These are phyloP conservation scores for Periconia macrospinosa DNA, from an alignment of 2,329 filamentous ascomycete genomes.

Conservation along the genomic window DNA sequence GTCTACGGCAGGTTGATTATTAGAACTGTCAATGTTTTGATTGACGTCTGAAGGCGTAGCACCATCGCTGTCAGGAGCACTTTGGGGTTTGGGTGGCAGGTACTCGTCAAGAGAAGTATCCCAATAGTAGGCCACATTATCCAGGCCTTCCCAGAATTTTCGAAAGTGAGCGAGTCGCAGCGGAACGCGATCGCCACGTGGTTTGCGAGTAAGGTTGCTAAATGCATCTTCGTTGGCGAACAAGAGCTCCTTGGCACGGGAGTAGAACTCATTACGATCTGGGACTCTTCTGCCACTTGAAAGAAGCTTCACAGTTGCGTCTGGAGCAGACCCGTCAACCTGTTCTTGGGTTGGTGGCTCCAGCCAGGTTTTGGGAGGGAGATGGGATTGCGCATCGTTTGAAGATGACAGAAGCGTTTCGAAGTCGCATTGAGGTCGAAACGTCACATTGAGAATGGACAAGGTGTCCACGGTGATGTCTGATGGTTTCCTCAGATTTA, in stretches of 20 bases:
- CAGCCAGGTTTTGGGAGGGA: conserved; percentile 44
- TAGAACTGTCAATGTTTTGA: conserved; percentile 1
- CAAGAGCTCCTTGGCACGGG: conserved; percentile 54
- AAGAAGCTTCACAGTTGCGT: conserved; percentile 35
- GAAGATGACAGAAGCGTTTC: conserved; percentile 43
- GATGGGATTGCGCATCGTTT: conserved; percentile 38
- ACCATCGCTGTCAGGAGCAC: conserved; percentile 5
- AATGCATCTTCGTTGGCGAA: conserved; percentile 61
- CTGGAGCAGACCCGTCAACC: conserved; percentile 21
- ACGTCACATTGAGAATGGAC: conserved; percentile 47
- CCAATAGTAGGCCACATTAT: conserved; percentile 65
- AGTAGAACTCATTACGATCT: conserved; percentile 52
- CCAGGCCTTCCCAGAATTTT: conserved; percentile 63
- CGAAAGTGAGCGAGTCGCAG: conserved; percentile 59
- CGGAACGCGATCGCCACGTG: conserved; percentile 48
- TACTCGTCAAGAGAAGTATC: conserved; percentile 62
- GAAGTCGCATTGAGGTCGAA: conserved; percentile 39
- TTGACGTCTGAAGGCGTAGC: conserved; percentile 3
- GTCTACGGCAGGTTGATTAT: conserved; percentile 6
- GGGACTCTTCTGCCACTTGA: conserved; percentile 55
- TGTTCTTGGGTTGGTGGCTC: conserved; percentile 30
- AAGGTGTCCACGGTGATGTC: conserved; percentile 46
- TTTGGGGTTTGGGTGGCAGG: conserved; percentile 35
- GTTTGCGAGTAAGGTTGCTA: conserved; percentile 56
- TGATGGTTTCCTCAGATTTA: conserved; percentile 43